A percentile compares a stretch with the other conserved stretches of the same genome.
These are phyloP conservation scores for Adansonia madagascariensis DNA, from an alignment of 441 rosid species.

Conservation along the genomic window DNA sequence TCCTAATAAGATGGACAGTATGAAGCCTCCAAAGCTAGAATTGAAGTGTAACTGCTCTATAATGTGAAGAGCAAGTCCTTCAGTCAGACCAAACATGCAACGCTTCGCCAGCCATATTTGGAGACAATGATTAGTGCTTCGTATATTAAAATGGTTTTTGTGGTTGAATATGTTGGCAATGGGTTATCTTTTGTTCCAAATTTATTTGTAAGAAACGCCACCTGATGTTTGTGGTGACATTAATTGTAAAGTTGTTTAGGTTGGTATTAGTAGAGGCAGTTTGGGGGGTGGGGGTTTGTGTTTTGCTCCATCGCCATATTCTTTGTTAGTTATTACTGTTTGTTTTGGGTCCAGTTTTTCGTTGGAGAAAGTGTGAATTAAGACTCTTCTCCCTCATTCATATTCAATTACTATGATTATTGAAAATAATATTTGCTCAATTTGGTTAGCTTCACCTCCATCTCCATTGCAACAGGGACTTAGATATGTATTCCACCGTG, in stretches of 20 bases:
- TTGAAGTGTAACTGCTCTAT: conserved; percentile 97
- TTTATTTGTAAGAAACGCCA: conserved; percentile 48
- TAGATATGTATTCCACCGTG: background rate
- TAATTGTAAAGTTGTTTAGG: conserved; percentile 61
- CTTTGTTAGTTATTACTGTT: conserved; percentile 39
- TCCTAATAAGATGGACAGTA: conserved; percentile 60
- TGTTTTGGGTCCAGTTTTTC: conserved; percentile 22
- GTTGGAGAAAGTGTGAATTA: conserved; percentile 23
- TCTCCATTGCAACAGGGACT: conserved; percentile 12
- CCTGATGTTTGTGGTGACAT: conserved; percentile 49
- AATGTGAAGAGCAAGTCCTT: conserved; percentile 58
- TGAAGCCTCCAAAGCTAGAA: conserved; percentile 87
- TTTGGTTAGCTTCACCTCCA: conserved; percentile 19
- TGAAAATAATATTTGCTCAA: conserved; percentile 21
- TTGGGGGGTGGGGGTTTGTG: conserved; percentile 47
- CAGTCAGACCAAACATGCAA: conserved; percentile 22
- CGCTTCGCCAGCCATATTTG: conserved; percentile 15
- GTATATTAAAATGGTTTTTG: conserved; percentile 35
- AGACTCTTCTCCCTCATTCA: conserved; percentile 20
- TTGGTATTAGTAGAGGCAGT: conserved; percentile 39
- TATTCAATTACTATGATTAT: conserved; percentile 22
- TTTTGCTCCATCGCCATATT: conserved; percentile 46
- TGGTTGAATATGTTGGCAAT: conserved; percentile 44
- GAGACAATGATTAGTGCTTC: conserved; percentile 35
- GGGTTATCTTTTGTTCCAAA: conserved; percentile 44